Conservation (phyloP, 2,329 filamentous ascomycete genomes). For the Penicillium freii region DNA sequence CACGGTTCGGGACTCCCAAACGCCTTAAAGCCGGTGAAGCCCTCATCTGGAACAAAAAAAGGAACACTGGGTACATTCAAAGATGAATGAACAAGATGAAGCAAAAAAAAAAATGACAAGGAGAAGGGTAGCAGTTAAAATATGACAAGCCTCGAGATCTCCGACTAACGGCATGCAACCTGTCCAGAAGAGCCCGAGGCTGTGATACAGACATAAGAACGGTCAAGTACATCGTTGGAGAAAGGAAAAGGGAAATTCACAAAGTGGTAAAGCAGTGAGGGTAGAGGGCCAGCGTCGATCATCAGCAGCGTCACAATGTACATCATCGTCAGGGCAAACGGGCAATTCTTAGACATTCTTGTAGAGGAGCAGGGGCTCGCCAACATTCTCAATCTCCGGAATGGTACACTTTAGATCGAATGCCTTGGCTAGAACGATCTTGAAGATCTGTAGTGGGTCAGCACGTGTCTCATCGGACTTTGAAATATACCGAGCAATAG, state of each 20-base stretch:
- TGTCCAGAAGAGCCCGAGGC: not conserved
- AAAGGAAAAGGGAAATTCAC: conserved; percentile 17
- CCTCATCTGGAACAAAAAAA: conserved; percentile 17
- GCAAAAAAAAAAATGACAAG: conserved; percentile 12
- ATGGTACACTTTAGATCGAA: conserved; percentile 99
- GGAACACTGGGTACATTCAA: conserved; percentile 19
- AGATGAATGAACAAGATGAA: conserved; percentile 11
- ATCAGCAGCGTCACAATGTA: conserved; percentile 37
- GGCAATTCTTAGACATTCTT: conserved; percentile 50
- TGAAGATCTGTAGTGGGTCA: conserved; percentile 76
- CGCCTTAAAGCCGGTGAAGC: conserved; percentile 16
- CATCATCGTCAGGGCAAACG: conserved; percentile 28
- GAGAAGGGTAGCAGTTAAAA: conserved; percentile 10
- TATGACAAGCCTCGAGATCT: not conserved
- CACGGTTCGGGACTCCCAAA: conserved; percentile 21
- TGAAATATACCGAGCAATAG: conserved; percentile 1
- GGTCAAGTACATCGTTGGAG: conserved; percentile 22
- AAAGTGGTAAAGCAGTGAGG: conserved; percentile 13
- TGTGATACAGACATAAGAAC: conserved; percentile 13
- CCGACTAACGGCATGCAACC: not conserved
- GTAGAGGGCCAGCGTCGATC: conserved; percentile 26
- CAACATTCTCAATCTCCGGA: conserved; percentile 96
- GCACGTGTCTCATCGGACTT: conserved; percentile 5
- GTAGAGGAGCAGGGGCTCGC: conserved; percentile 91
- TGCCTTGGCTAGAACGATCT: conserved; percentile 97